Conservation (phyloP, 345 rosid genomes). For the Murraya koenigii region DNA sequence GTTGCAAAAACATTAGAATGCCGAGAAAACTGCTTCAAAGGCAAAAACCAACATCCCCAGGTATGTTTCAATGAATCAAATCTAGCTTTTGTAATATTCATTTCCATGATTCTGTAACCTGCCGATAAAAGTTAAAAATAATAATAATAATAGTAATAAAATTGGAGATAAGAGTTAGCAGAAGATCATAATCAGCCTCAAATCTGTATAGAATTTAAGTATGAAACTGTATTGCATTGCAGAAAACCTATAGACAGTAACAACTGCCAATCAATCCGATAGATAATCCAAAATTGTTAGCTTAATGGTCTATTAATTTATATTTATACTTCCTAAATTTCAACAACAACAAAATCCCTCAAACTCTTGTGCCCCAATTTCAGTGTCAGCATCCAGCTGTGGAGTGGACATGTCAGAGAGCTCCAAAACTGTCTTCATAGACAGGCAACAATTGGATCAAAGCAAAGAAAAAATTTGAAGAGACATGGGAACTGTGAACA, state of each 20-base stretch:
- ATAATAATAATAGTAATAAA: too few relatives aligned
- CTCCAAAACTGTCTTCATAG: slow-evolving; percentile 4
- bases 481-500: too few relatives aligned
- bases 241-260: background rate
- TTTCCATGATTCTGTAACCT: background rate
- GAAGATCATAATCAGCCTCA: background rate
- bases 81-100: too few relatives aligned
- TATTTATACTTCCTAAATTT: slow-evolving; percentile 1
- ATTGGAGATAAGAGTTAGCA: background rate
- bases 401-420: background rate
- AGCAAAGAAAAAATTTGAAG: background rate
- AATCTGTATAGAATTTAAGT: background rate
- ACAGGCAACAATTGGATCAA: background rate
- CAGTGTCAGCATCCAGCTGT: background rate
- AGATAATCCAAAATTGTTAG: background rate
- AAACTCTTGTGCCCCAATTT: background rate
- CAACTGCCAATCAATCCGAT: background rate
- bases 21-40: background rate
- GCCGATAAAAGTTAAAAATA: background rate
- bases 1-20: background rate
- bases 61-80: too few relatives aligned
- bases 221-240: background rate
- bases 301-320: background rate
- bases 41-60: background rate
- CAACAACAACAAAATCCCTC: background rate